Evolutionary conservation across 768 basidiomycete genomes (phyloP), one percentile per base, ranked within the genome.

Genomic region (Mycena olivaceomarginata): DNA sequence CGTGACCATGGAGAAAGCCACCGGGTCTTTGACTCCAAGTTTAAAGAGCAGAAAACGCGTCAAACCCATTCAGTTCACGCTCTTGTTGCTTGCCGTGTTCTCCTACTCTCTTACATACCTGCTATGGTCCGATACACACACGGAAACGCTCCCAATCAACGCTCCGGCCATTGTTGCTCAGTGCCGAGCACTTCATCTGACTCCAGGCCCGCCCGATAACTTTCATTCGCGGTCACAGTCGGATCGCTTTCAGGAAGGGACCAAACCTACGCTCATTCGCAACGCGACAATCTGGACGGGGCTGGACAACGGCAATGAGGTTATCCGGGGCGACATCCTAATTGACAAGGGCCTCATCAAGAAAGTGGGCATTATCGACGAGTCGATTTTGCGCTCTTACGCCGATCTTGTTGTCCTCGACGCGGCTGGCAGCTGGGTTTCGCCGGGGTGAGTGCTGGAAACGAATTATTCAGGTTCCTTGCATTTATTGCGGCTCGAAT

Each of bases 201-300:
- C 74, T 3, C 74, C 78, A 11, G 78, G 78, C 9, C 78, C 78
- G 12, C 74, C 78, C 25, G 71, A 73, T 20, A 46, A 76, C 0
- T 94, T 91, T 79, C 85, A 91, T 20, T 91, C 71, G 62, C 70
- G 78, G 37, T 59, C 46, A 13, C 79, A 83, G 45, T 93, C 92
- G 16, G 93, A 94, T 80, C 87, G 93, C 40, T 91, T 87, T 75
- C 91, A 87, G 9, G 82, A 82, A 0, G 94, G 92, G 0, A 94
- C 95, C 1, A 81, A 81, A 5, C 82, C 92, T 1, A 87, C 89
- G 2, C 85, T 93, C 40, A 88, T 97, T 43, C 88, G 86, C 74
- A 95, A 97, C 82, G 95, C 93, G 12, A 92, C 90, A 7, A 90
- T 97, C 40, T 97, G 96, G 96, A 96, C 95, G 4, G 96, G 95